Evolutionary conservation across 2,329 filamentous ascomycete genomes (phyloP).

Genomic region (Talaromyces sp.): DNA sequence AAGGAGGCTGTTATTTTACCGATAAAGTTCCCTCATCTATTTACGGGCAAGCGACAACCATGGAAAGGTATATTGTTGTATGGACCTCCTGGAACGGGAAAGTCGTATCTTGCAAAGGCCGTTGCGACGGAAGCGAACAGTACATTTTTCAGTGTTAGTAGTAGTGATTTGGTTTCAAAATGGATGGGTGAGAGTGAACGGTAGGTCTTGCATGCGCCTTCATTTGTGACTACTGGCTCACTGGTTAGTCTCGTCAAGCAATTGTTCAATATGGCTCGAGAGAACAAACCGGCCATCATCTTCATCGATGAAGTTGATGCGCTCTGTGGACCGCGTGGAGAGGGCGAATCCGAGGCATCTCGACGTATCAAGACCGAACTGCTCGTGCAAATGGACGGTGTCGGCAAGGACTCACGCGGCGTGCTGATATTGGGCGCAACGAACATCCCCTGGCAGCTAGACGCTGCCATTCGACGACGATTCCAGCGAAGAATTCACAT

Average conservation of each 20-base stretch:
- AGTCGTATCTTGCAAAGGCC: constrained; percentile 95
- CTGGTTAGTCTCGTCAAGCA: constrained; percentile 78
- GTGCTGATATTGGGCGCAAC: constrained; percentile 94
- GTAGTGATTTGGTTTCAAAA: constrained; percentile 94
- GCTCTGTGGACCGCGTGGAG: constrained; percentile 83
- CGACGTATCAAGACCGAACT: constrained; percentile 98
- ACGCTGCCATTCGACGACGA: constrained; percentile 89
- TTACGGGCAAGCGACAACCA: constrained; percentile 91
- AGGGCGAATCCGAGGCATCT: constrained; percentile 96
- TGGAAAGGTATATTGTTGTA: constrained; percentile 98
- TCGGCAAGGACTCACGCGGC: constrained; percentile 90
- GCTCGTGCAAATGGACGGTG: constrained; percentile 98
- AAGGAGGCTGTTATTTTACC: constrained; percentile 97
- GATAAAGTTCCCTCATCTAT: constrained; percentile 96
- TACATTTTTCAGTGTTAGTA: constrained; percentile 98
- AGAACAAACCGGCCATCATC: constrained; percentile 97
- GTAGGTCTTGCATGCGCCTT: constrained; percentile 45
- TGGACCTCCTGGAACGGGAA: constrained; percentile 93
- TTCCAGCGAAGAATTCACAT: constrained; percentile 98
- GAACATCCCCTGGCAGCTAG: constrained; percentile 98
- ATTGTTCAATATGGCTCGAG: constrained; percentile 94
- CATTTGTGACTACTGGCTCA: neutral
- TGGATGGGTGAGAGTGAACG: constrained; percentile 99
- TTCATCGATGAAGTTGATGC: constrained; percentile 99
- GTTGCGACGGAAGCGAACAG: constrained; percentile 98